Percentiles rank a stretch among this genome's conserved stretches.
Evolutionary conservation across 768 basidiomycete species (phyloP).

Genomic region (Tephrocybe sp.): DNA sequence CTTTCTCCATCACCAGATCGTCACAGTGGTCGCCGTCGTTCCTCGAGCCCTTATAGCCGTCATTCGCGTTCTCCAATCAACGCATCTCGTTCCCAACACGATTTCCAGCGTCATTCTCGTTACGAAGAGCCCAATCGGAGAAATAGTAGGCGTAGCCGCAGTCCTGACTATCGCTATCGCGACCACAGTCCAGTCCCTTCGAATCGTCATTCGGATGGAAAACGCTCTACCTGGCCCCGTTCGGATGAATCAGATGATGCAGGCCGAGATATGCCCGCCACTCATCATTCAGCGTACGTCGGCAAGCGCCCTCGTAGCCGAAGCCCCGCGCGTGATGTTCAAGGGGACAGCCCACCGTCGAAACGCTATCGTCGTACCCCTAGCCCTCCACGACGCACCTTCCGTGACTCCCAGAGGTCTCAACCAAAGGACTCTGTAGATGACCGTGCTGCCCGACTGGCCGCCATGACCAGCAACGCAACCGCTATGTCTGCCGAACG

Average conservation of each 20-base stretch:
- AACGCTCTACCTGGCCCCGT: constrained; percentile 41
- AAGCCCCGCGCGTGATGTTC: constrained; percentile 29
- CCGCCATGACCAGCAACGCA: constrained; percentile 84
- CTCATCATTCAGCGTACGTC: constrained; percentile 26
- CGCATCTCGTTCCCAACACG: constrained; percentile 24
- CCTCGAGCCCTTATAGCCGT: constrained; percentile 44
- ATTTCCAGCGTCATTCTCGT: constrained; percentile 23
- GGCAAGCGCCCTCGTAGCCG: constrained; percentile 41
- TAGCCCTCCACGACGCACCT: constrained; percentile 25
- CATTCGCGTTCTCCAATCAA: constrained; percentile 47
- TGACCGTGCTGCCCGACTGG: constrained; percentile 82
- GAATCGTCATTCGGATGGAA: constrained; percentile 22
- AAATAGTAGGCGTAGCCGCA: constrained; percentile 27
- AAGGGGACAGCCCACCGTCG: constrained; percentile 24
- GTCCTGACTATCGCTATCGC: constrained; percentile 33
- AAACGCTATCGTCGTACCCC: constrained; percentile 56
- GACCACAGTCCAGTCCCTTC: constrained; percentile 31
- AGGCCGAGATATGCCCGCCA: constrained; percentile 25
- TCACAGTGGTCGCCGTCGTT: constrained; percentile 40
- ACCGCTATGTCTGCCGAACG: constrained; percentile 65
- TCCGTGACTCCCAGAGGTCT: constrained; percentile 15
- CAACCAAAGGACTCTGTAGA: constrained; percentile 29
- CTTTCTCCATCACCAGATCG: constrained; percentile 31
- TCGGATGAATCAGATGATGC: constrained; percentile 56
- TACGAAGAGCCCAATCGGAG: constrained; percentile 27